Evolutionary conservation across 2,329 filamentous ascomycete genomes (phyloP), one percentile per base, ranked within the genome.

Genomic region (Dothideomycetes sp.): DNA sequence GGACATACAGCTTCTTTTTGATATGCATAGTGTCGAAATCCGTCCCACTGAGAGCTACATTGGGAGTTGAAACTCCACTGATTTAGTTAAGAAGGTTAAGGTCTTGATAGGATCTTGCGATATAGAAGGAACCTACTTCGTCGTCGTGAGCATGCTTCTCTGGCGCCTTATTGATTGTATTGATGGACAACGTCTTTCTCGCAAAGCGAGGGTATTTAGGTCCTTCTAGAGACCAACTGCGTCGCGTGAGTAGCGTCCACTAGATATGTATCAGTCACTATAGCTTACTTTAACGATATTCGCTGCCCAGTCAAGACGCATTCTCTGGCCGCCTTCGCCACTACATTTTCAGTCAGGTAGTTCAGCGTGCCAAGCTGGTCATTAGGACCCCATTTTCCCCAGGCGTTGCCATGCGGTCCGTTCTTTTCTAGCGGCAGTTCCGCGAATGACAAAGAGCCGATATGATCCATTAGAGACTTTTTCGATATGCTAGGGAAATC

Each of bases 231-330:
- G 74, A 73, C 5, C 76, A 63, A 47, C n/a, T n/a, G n/a, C n/a
- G n/a, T 76, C 70, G 20, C 75, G 59, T 11, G 70, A 65, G 3
- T 75, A 62, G 47, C 74, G 67, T 39, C 76, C 71, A 9, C 74
- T 74, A 3, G 68, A 72, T 34, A 58, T 59, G 44, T n/a, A n/a
- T n/a, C n/a, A n/a, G n/a, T n/a, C n/a, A n/a, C n/a, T n/a, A n/a
- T n/a, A n/a, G n/a, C n/a, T n/a, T n/a, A n/a, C n/a, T n/a, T n/a
- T n/a, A n/a, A n/a, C n/a, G n/a, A n/a, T n/a, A n/a, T n/a, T n/a
- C n/a, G n/a, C n/a, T n/a, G n/a, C n/a, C n/a, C n/a, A n/a, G n/a
- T n/a, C n/a, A n/a, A n/a, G n/a, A n/a, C n/a, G n/a, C n/a, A n/a
- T 48, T 76, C 71, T 27, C 60, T 61, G 2, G 68, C 58, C 2